Evolutionary conservation across 1,139 yeast species (phyloP).

Genomic region (Candida neerlandica): DNA sequence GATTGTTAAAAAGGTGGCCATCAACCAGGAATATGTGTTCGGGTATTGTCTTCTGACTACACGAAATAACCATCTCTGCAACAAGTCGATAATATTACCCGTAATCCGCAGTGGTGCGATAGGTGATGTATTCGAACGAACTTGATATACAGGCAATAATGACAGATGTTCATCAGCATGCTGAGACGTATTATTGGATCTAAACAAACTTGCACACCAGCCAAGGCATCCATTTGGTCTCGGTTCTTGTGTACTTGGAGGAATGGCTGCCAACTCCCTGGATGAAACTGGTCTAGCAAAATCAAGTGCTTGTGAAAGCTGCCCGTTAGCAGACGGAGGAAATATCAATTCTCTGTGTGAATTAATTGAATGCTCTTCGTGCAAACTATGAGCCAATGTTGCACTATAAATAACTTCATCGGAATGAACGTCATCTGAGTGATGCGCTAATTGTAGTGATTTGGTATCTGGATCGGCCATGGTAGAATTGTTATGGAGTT

Average conservation of each 20-base stretch:
- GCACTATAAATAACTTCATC: slow-evolving; percentile 3
- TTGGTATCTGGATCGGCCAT: slow-evolving; percentile 4
- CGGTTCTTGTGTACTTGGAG: background rate
- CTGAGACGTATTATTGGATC: background rate
- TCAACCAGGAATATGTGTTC: slow-evolving; percentile 10
- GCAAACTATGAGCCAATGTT: background rate
- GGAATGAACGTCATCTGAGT: background rate
- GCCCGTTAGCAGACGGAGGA: slow-evolving; percentile 5
- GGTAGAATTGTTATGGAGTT: background rate
- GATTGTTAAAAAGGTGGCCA: slow-evolving; percentile 13
- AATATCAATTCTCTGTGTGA: slow-evolving; percentile 4
- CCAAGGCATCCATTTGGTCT: background rate
- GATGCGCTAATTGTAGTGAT: background rate
- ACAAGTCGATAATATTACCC: background rate
- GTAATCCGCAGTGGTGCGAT: background rate
- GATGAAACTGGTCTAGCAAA: slow-evolving; percentile 4
- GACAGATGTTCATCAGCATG: slow-evolving; percentile 4
- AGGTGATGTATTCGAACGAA: background rate
- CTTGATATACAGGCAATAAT: slow-evolving; percentile 7
- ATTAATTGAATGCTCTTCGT: slow-evolving; percentile 3
- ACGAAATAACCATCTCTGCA: slow-evolving; percentile 14
- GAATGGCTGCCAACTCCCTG: background rate
- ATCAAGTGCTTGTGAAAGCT: slow-evolving; percentile 2
- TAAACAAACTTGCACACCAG: slow-evolving; percentile 3
- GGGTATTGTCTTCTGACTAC: slow-evolving; percentile 12